phyloP scores from a whole-genome alignment of 768 basidiomycete species.

The Leccinellum luteum region DNA sequence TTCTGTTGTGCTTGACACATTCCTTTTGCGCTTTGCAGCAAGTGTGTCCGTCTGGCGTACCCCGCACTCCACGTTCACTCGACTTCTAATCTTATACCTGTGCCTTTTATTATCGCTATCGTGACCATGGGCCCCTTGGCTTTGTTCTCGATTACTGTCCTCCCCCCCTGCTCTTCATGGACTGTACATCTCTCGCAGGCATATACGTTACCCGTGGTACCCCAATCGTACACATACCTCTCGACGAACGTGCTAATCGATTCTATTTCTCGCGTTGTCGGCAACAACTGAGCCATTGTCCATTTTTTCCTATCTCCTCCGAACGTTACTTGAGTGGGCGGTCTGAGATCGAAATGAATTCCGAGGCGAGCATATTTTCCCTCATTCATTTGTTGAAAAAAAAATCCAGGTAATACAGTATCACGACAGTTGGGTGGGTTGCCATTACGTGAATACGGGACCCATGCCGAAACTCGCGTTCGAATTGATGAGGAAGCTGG shows the following conservation, averaged over 20 bases:
- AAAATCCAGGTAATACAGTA: background rate
- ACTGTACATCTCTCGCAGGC: conserved; percentile 23
- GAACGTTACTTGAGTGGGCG: background rate
- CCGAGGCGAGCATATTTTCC: background rate
- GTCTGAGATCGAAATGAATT: too few relatives aligned
- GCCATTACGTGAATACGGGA: background rate
- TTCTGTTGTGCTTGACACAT: conserved; percentile 36
- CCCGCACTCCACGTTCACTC: conserved; percentile 30
- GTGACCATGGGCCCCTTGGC: conserved; percentile 16
- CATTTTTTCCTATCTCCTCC: background rate
- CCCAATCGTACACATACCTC: conserved; percentile 9
- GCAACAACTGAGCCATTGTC: background rate
- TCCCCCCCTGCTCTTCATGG: conserved; percentile 15
- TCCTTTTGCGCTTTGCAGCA: conserved; percentile 20
- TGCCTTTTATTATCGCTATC: conserved; percentile 31
- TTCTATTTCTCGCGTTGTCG: background rate
- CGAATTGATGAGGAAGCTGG: conserved; percentile 4
- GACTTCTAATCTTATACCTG: conserved; percentile 30
- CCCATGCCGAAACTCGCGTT: conserved; percentile 3
- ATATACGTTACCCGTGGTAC: conserved; percentile 23
- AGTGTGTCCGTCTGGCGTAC: conserved; percentile 23
- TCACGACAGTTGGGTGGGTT: background rate
- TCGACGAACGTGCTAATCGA: conserved; percentile 12
- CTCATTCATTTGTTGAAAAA: background rate
- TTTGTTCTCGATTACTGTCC: conserved; percentile 27